Percentiles rank a stretch among this genome's conserved stretches.
Conservation (phyloP, 2,329 filamentous ascomycete species). For the Trichoderma citrinoviride region DNA sequence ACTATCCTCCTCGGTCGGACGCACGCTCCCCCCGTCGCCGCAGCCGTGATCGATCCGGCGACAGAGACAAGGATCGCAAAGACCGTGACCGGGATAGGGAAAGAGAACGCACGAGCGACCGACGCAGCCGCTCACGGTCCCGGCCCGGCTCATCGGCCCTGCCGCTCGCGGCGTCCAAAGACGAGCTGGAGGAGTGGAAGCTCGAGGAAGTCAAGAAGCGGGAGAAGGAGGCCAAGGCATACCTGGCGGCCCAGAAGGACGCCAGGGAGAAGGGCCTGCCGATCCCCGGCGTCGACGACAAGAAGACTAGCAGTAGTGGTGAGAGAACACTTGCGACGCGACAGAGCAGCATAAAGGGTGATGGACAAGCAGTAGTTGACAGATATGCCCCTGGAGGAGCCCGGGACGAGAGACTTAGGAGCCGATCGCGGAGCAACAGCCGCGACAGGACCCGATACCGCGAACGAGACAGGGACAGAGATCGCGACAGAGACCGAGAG, state of each 20-base stretch:
- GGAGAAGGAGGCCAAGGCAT: slow-evolving; percentile 63
- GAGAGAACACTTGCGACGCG: slow-evolving; percentile 46
- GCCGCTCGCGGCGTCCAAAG: slow-evolving; percentile 42
- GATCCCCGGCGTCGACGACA: slow-evolving; percentile 57
- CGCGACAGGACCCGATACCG: slow-evolving; percentile 39
- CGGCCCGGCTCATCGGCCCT: slow-evolving; percentile 37
- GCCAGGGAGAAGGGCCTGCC: slow-evolving; percentile 58
- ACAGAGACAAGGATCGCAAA: slow-evolving; percentile 29
- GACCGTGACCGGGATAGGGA: slow-evolving; percentile 28
- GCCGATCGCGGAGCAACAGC: slow-evolving; percentile 38
- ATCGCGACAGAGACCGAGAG: slow-evolving; percentile 35
- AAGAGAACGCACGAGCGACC: slow-evolving; percentile 33
- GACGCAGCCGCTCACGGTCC: slow-evolving; percentile 47
- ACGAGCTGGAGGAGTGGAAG: slow-evolving; percentile 57
- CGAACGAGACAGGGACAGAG: slow-evolving; percentile 36
- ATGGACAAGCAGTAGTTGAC: slow-evolving; percentile 38
- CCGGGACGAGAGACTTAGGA: slow-evolving; percentile 41
- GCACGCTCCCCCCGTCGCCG: slow-evolving; percentile 29
- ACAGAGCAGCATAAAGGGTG: slow-evolving; percentile 18
- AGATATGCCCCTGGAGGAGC: slow-evolving; percentile 48
- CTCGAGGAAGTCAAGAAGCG: slow-evolving; percentile 60
- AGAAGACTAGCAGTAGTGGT: slow-evolving; percentile 39
- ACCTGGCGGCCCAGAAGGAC: slow-evolving; percentile 60
- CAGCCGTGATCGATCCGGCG: slow-evolving; percentile 31
- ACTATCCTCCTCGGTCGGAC: slow-evolving; percentile 25